phyloP scores from a whole-genome alignment of 176 grass and related monocot genomes.

The Rhynchospora pubera region DNA sequence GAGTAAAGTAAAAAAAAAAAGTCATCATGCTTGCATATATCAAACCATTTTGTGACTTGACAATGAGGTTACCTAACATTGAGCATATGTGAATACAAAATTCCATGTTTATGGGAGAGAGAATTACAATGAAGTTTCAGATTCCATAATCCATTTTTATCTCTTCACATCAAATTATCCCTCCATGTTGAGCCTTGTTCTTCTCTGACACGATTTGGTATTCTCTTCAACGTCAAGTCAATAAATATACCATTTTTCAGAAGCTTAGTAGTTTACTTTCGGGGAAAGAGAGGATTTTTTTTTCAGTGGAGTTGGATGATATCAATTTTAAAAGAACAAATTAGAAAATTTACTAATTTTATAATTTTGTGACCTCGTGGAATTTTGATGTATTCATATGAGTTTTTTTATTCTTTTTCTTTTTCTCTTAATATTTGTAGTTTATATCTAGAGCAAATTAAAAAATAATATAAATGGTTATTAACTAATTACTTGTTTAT shows the following conservation, averaged over 20 bases:
- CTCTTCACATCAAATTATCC: conserved; percentile 20
- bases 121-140: conserved; percentile 27
- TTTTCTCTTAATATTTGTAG: too few species aligned
- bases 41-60: background rate
- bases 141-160: conserved; percentile 31
- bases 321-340: conserved; percentile 18
- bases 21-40: background rate
- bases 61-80: conserved; percentile 7
- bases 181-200: conserved; percentile 13
- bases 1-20: background rate
- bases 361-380: conserved; percentile 3
- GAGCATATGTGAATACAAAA: background rate
- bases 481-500: too few species aligned
- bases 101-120: conserved; percentile 40
- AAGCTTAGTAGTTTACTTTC: conserved; percentile 33
- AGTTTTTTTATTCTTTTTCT: too few species aligned
- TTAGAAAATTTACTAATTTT: conserved; percentile 24
- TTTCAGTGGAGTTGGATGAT: background rate
- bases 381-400: too few species aligned
- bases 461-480: too few species aligned
- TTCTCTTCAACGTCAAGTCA: conserved; percentile 31
- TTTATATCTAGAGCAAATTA: too few species aligned
- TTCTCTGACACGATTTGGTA: conserved; percentile 8
- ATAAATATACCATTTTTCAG: conserved; percentile 35
- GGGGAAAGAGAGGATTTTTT: background rate